A percentile compares a stretch with the other conserved stretches of the same genome.
Evolutionary conservation across 352 stramenopile genomes (phyloP).

Genomic region (Aphanomyces euteiches): DNA sequence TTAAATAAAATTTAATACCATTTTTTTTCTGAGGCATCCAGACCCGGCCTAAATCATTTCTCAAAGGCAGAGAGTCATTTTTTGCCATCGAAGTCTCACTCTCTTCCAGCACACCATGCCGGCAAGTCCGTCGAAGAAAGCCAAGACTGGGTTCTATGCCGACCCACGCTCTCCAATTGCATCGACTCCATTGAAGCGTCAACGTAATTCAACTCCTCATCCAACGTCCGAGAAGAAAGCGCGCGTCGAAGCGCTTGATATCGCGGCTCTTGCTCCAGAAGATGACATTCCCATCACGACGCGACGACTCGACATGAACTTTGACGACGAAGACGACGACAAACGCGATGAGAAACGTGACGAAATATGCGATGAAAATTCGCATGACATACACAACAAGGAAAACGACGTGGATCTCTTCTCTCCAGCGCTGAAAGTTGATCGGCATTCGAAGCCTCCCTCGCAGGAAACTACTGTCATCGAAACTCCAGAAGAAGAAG

Average conservation of each 20-base stretch:
- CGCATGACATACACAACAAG: conserved; percentile 30
- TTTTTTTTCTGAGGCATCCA: too few species aligned
- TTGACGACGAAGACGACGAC: conserved; percentile 17
- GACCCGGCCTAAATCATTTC: too few species aligned
- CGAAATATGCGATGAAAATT: conserved; percentile 30
- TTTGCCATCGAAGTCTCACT: not conserved
- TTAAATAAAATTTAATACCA: too few species aligned
- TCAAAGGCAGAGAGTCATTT: too few species aligned
- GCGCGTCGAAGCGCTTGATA: conserved; percentile 34
- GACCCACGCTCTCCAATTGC: conserved; percentile 78
- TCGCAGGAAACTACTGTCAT: conserved; percentile 31
- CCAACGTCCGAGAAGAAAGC: conserved; percentile 31
- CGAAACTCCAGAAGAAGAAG: conserved; percentile 30
- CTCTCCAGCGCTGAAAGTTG: conserved; percentile 61
- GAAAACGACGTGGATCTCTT: conserved; percentile 61
- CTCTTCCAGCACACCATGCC: conserved; percentile 2
- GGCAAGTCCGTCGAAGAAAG: not conserved
- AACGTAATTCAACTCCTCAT: conserved; percentile 35
- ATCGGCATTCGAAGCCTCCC: not conserved
- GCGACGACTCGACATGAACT: conserved; percentile 11
- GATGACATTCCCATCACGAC: conserved; percentile 22
- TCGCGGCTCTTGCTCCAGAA: not conserved
- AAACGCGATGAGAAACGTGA: conserved; percentile 11
- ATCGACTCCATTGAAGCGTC: conserved; percentile 78
- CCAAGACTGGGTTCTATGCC: conserved; percentile 55